Percentiles rank a stretch among this genome's conserved stretches.
These are phyloP conservation scores for Fraxinus floribunda DNA, from an alignment of 305 asterid genomes.

Conservation along the genomic window DNA sequence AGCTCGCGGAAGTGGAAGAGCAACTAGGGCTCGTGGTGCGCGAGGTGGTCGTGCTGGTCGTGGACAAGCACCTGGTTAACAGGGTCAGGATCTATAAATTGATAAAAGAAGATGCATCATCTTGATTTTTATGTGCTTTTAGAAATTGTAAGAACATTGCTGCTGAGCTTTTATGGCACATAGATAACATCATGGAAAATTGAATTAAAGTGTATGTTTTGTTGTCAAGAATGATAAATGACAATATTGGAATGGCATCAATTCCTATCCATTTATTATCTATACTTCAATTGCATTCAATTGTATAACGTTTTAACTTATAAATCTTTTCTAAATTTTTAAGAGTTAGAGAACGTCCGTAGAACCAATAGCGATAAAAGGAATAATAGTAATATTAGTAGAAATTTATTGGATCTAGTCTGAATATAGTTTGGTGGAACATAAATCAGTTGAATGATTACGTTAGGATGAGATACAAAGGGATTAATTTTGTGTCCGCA, in stretches of 20 bases:
- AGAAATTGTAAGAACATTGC: background rate
- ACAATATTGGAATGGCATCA: background rate
- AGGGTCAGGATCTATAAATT: background rate
- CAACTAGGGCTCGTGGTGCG: constrained; percentile 53
- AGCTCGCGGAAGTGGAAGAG: constrained; percentile 69
- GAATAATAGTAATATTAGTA: background rate
- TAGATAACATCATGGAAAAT: background rate
- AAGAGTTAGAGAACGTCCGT: background rate
- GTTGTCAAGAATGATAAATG: background rate
- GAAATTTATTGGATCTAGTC: background rate
- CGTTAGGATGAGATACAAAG: background rate
- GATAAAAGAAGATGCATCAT: background rate
- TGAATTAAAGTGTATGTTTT: background rate
- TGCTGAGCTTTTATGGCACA: background rate
- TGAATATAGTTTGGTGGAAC: background rate
- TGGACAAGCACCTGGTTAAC: constrained; percentile 55
- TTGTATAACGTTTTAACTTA: background rate
- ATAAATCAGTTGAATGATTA: background rate
- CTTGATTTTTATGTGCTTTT: background rate
- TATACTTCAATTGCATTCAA: background rate
- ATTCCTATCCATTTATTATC: background rate
- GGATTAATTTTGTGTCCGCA: background rate
- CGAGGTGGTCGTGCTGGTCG: constrained; percentile 64
- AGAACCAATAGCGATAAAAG: background rate
- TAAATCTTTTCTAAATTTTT: background rate